Conservation (phyloP, 1,284 basidiomycete species). For the Mycena sp. region DNA sequence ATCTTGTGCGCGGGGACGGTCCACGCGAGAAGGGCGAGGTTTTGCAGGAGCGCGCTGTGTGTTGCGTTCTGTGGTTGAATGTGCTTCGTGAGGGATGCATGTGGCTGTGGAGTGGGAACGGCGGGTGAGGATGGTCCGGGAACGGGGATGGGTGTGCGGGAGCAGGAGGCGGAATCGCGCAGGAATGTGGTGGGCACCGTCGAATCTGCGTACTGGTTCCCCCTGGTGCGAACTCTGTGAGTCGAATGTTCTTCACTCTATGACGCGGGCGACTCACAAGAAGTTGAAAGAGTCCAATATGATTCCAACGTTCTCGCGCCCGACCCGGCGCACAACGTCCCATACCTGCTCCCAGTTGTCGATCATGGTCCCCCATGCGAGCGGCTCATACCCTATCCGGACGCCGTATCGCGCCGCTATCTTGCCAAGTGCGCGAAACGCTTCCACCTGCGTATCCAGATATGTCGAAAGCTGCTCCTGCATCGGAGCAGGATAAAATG, state of each 20-base stretch:
- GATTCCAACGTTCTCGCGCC: conserved; percentile 38
- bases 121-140: conserved; percentile 10
- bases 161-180: conserved; percentile 12
- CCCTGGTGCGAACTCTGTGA: conserved; percentile 16
- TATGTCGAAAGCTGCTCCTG: conserved; percentile 30
- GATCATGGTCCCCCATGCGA: conserved; percentile 38
- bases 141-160: conserved; percentile 26
- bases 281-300: conserved; percentile 39
- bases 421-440: conserved; percentile 35
- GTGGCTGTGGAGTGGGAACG: not conserved
- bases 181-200: conserved; percentile 24
- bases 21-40: conserved; percentile 31
- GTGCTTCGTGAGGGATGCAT: not conserved
- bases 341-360: conserved; percentile 40
- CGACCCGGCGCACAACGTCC: conserved; percentile 36
- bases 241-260: not conserved
- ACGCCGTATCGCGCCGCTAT: conserved; percentile 34
- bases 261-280: not conserved
- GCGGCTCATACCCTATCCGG: conserved; percentile 34
- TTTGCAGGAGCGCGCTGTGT: conserved; percentile 28
- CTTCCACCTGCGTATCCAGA: conserved; percentile 34
- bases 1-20: conserved; percentile 37
- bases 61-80: conserved; percentile 14
- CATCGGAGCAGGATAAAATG: conserved; percentile 10
- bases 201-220: conserved; percentile 40